Base-by-base conservation (phyloP, 345 rosid genomes). In the Draba incana region DNA sequence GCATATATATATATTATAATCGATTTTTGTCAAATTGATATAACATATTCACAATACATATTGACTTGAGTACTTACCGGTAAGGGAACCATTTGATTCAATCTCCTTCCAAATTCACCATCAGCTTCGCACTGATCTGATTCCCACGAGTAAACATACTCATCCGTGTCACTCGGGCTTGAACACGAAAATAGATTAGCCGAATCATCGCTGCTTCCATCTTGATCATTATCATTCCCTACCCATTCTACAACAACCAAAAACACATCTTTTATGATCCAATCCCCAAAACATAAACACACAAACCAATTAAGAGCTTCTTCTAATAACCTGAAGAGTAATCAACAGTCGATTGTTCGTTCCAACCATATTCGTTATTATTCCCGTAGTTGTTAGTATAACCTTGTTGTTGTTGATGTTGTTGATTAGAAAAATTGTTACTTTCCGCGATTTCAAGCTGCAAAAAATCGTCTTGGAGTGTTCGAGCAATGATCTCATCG, bases 391-490 rank as follows among this genome's bases (percentile, higher is more conserved):
- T 75, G 62, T 82, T 68, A 73, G 48, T 42, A 75, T 75, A 75
- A 57, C 42, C 79, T 57, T 75, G 62, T 35, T 5, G 84, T 38
- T 42, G 71, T 8, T 67, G 82, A 4, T 65, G 46, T 38, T 66
- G 52, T 4, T 66, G 65, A 12, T 5, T 76, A 48, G 77, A 67
- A 14, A 79, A 75, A 52, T 78, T 80, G n/a, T 82, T 81, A 15
- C 68, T 71, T 71, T 89, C 97, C 20, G 80, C 69, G 58, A 91
- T 58, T 35, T 85, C 85, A 20, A 94, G 81, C 76, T 84, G 92
- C 7, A 88, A 87, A 76, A 89, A 91, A 49, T 94, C 96, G 55
- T 89, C 97, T 75, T 94, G 95, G 62, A 94, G 84, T 35, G 88
- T 76, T 30, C 85, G 84, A 1, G 96, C 97, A 72, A 91, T 91